Evolutionary conservation across 441 rosid species (phyloP), one percentile per base, ranked within the genome.

Genomic region (Arabidopsis lyrata): DNA sequence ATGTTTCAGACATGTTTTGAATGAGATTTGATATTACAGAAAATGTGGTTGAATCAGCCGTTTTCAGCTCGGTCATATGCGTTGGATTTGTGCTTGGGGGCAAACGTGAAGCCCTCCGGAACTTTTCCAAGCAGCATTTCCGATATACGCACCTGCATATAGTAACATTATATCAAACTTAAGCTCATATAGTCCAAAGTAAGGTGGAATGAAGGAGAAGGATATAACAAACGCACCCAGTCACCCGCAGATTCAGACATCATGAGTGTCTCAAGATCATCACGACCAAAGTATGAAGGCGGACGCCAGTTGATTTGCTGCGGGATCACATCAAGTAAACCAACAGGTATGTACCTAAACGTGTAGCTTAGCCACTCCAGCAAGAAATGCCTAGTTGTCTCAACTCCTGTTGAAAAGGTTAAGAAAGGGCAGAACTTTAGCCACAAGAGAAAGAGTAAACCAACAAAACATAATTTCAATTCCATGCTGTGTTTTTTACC

Each of bases 291-390:
- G 77, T 86, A 95, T 36, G 96, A 88, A 36, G 99, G 99, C 1
- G 93, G 90, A 1, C 97, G 97, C 99, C 97, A 95, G 78, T 92
- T 95, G 22, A 92, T 77, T 55, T 79, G 81, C 71, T 89, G 97
- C 18, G 99, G 99, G 39, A 89, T 74, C 57, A 92, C 89, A 65
- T 95, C 97, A 65, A 95, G 82, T 61, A 95, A 86, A 65, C 97
- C 96, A 10, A 95, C 92, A 6, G 97, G 97, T 66, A 95, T 79
- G 68, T 95, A 95, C 72, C 99, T 84, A 75, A 52, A 89, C 13
- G 94, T 81, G 83, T 95, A 90, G 86, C 96, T 92, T 69, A 95
- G 87, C 99, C 97, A 92, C 77, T 95, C 99, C 82, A 95, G 81
- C 81, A 92, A 83, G 86, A 95, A 95, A 80, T 89, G 94, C 83